Evolutionary conservation across 2,329 filamentous ascomycete species (phyloP).

Genomic region (Fusarium sublunatum): DNA sequence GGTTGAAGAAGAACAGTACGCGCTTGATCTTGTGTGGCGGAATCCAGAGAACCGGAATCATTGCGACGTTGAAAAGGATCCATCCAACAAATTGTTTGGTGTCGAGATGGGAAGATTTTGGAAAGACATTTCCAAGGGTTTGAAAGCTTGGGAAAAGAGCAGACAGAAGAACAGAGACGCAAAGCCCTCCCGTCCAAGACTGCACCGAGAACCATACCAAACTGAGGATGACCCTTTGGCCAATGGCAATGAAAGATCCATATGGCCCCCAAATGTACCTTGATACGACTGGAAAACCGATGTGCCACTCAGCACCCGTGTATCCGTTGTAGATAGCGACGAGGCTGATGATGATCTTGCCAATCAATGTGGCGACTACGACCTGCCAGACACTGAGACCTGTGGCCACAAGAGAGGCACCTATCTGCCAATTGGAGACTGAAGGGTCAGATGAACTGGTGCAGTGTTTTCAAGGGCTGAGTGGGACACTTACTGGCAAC

Average conservation of each 20-base stretch:
- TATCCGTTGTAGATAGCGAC: constrained; percentile 1
- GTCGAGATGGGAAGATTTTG: background rate
- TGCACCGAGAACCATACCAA: background rate
- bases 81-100: background rate
- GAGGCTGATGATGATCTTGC: background rate
- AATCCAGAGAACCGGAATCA: background rate
- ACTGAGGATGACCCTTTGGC: background rate
- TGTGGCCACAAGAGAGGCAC: constrained; percentile 6
- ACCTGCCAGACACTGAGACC: constrained; percentile 8
- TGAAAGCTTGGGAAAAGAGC: background rate
- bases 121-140: background rate
- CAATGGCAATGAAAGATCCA: background rate
- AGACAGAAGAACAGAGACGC: background rate
- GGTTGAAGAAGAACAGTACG: background rate
- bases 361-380: background rate
- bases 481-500: background rate
- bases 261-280: constrained; percentile 8
- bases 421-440: constrained; percentile 1
- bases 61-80: background rate
- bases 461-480: background rate
- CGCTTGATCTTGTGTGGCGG: background rate
- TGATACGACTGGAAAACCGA: constrained; percentile 6
- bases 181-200: constrained; percentile 4
- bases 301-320: background rate
- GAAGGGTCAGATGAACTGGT: background rate